Percentiles rank a stretch among this genome's conserved stretches.
These are phyloP conservation scores for Pterocarpus santalinus DNA, from an alignment of 306 rosid genomes.

Conservation along the genomic window DNA sequence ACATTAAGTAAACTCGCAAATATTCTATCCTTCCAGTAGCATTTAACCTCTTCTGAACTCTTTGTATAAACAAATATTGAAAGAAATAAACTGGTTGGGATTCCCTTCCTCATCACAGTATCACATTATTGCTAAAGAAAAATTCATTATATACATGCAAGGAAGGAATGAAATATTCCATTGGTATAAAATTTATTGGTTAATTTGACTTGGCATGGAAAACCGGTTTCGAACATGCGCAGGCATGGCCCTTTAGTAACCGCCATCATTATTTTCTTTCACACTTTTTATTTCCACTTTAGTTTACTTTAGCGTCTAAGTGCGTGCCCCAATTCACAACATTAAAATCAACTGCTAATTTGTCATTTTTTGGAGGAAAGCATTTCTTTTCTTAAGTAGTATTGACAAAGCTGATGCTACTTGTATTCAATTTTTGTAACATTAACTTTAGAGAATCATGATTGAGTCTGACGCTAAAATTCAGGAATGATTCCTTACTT, in stretches of 20 bases:
- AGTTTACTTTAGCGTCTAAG: conserved; percentile 6
- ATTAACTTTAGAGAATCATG: conserved; percentile 5
- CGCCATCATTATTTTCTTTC: conserved; percentile 10
- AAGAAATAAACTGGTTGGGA: neutral
- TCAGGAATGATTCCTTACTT: conserved; percentile 39
- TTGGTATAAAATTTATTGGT: neutral
- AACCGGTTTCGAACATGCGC: conserved; percentile 14
- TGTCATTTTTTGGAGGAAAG: neutral
- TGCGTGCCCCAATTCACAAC: neutral
- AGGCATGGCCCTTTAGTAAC: conserved; percentile 26
- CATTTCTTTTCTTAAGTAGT: neutral
- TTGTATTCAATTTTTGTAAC: conserved; percentile 32
- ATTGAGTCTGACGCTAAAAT: neutral
- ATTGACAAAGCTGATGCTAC: conserved; percentile 37
- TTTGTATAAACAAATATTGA: conserved; percentile 17
- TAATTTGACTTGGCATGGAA: neutral
- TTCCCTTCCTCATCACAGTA: conserved; percentile 29
- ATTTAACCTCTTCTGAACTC: conserved; percentile 42
- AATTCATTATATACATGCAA: conserved; percentile 15
- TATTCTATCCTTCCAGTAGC: conserved; percentile 53
- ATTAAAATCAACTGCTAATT: conserved; percentile 28
- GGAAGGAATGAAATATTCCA: conserved; percentile 46
- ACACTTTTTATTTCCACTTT: conserved; percentile 3
- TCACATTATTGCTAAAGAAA: conserved; percentile 10
- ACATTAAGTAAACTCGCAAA: conserved; percentile 19